Conservation (phyloP, 225 moss, liverwort and hornwort species). For the Bryum argenteum region DNA sequence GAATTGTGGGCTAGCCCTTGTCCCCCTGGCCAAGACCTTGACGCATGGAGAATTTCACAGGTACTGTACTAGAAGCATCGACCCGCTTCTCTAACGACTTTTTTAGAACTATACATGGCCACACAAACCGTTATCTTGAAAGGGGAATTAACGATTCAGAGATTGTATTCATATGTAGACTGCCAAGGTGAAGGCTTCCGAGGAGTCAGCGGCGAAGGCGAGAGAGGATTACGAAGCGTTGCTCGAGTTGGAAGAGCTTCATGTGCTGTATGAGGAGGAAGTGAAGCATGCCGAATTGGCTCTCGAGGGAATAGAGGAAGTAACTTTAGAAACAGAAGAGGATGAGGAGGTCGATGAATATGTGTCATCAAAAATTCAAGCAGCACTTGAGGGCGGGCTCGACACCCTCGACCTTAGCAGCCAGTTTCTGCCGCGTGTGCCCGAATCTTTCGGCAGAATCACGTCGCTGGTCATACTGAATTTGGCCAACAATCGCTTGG, state of each 20-base stretch:
- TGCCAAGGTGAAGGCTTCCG: slow-evolving; percentile 34
- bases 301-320: slow-evolving; percentile 40
- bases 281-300: slow-evolving; percentile 44
- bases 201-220: slow-evolving; percentile 36
- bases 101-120: no score
- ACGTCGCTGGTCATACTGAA: slow-evolving; percentile 46
- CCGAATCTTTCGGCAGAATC: slow-evolving; percentile 56
- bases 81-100: no score
- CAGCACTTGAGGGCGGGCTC: slow-evolving; percentile 40
- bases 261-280: slow-evolving; percentile 52
- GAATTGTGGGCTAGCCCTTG: slow-evolving; percentile 21
- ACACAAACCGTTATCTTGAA: no score
- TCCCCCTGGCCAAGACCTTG: slow-evolving; percentile 32
- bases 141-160: background rate
- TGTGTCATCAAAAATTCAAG: slow-evolving; percentile 46
- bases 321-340: slow-evolving; percentile 31
- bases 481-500: slow-evolving; percentile 63
- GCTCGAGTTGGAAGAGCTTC: slow-evolving; percentile 57
- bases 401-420: slow-evolving; percentile 55
- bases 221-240: slow-evolving; percentile 42
- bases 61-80: slow-evolving; percentile 18
- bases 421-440: slow-evolving; percentile 50
- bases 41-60: slow-evolving; percentile 44
- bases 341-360: slow-evolving; percentile 47
- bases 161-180: slow-evolving; percentile 33